phyloP scores from a whole-genome alignment of 2,329 filamentous ascomycete genomes.

The Decorospora gaudefroyi region DNA sequence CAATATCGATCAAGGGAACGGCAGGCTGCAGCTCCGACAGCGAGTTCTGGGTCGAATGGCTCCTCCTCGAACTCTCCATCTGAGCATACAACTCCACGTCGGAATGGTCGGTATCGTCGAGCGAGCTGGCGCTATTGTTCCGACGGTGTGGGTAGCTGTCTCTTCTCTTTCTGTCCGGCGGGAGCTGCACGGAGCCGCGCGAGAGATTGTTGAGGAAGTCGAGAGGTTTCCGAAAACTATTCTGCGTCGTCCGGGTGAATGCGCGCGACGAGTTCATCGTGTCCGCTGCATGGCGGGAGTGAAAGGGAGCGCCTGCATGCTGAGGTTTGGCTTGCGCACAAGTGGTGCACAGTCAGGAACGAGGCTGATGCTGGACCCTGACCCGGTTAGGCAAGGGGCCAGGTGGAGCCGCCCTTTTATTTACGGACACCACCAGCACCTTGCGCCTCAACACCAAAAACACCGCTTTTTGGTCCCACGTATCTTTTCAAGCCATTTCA shows the following conservation, averaged over 20 bases:
- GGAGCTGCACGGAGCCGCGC: slow-evolving; percentile 22
- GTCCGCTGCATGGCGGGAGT: slow-evolving; percentile 26
- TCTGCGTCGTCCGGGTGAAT: slow-evolving; percentile 39
- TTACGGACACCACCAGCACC: not conserved
- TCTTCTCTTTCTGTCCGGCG: slow-evolving; percentile 24
- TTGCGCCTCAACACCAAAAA: slow-evolving; percentile 48
- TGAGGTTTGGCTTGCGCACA: slow-evolving; percentile 15
- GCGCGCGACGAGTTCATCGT: slow-evolving; percentile 44
- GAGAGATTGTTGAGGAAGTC: slow-evolving; percentile 43
- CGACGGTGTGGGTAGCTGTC: slow-evolving; percentile 34
- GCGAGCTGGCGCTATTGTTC: slow-evolving; percentile 41
- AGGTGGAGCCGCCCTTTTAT: slow-evolving; percentile 7
- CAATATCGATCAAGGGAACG: slow-evolving; percentile 53
- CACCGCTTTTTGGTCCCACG: slow-evolving; percentile 29
- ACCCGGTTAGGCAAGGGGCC: slow-evolving; percentile 6
- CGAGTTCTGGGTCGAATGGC: slow-evolving; percentile 40
- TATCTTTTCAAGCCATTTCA: too few species aligned
- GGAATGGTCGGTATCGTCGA: slow-evolving; percentile 45
- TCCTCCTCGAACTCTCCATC: slow-evolving; percentile 32
- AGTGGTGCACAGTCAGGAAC: slow-evolving; percentile 25
- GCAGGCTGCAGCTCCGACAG: slow-evolving; percentile 46
- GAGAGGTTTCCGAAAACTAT: slow-evolving; percentile 43
- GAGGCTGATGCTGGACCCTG: slow-evolving; percentile 15
- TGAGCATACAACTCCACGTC: slow-evolving; percentile 43
- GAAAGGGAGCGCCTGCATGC: slow-evolving; percentile 28